Evolutionary conservation across 1,284 basidiomycete species (phyloP), one percentile per base, ranked within the genome.

Genomic region (Clitocybe nebularis): DNA sequence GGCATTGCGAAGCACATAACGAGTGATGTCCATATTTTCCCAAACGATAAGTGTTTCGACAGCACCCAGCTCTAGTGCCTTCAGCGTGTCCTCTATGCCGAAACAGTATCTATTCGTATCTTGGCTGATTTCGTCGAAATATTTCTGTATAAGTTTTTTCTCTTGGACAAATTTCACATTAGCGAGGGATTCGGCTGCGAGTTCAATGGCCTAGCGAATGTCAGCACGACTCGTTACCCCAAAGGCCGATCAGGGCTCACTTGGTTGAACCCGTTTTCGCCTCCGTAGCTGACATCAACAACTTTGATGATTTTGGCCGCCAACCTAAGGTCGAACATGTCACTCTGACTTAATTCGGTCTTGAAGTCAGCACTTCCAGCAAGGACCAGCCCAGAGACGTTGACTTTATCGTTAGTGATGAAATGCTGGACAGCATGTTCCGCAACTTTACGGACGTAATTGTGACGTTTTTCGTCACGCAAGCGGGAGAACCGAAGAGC

Each of bases 81-180:
- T 97, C 56, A 99, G 79, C 0, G 96, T 99, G 63, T 99, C 96
- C 11, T 91, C 90, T 49, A 99, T 80, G 68, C 95, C 96, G 63
- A 97, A 99, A 71, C 95, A 98, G 74, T 97, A 99, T 67, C 89
- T 93, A 59, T 85, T 92, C 14, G 93, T 95, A 63, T 99, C 95
- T 63, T 92, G 89, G 50, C 93, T 95, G 68, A 99, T 99, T 71
- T 99, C 96, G 62, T 99, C 95, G 67, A 99, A 98, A 75, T 98
- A 99, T 63, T 82, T 92, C 63, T 98, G 94, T 56, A 97, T 96
- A 33, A 97, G 81, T 64, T 77, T 88, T 77, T 99, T 99, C 76
- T 99, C 95, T 67, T 99, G 95, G 11, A 99, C 93, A 56, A 99
- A 99, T 66, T 99, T 99, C 74, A 99, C 96, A 64, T 98, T 98